These are phyloP conservation scores for Schizophyllum amplum DNA, from an alignment of 1,284 basidiomycete genomes.

Conservation along the genomic window DNA sequence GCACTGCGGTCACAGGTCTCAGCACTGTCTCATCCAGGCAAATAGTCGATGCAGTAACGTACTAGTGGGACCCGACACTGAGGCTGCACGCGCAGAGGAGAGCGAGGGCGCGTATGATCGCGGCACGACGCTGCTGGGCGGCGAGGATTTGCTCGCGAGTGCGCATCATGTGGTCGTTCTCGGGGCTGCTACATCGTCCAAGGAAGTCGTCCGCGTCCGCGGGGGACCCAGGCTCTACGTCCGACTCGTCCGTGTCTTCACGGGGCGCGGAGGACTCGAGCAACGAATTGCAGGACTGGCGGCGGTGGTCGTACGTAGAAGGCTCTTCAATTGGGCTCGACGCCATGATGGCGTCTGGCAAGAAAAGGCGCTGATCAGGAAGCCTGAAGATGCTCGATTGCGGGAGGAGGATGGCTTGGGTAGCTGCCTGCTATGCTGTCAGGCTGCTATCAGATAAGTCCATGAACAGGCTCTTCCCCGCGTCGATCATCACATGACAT, in stretches of 20 bases:
- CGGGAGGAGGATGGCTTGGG: background rate
- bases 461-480: background rate
- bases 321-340: background rate
- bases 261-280: background rate
- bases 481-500: background rate
- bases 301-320: conserved; percentile 15
- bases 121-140: conserved; percentile 23
- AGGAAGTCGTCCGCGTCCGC: background rate
- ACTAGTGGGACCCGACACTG: conserved; percentile 74
- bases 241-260: conserved; percentile 2
- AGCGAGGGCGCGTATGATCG: conserved; percentile 49
- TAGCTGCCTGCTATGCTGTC: background rate
- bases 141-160: conserved; percentile 7
- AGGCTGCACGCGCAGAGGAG: conserved; percentile 68
- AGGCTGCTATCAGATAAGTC: background rate
- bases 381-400: background rate
- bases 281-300: conserved; percentile 16
- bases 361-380: background rate
- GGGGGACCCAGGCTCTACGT: background rate
- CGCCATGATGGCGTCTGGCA: conserved; percentile 1
- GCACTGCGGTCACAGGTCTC: conserved; percentile 38
- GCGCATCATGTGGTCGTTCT: background rate
- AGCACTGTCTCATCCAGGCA: conserved; percentile 2
- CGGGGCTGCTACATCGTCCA: background rate
- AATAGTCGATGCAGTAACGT: conserved; percentile 17